Evolutionary conservation across 139 green algal species (phyloP).

Genomic region (Tetradesmus obliquus): DNA sequence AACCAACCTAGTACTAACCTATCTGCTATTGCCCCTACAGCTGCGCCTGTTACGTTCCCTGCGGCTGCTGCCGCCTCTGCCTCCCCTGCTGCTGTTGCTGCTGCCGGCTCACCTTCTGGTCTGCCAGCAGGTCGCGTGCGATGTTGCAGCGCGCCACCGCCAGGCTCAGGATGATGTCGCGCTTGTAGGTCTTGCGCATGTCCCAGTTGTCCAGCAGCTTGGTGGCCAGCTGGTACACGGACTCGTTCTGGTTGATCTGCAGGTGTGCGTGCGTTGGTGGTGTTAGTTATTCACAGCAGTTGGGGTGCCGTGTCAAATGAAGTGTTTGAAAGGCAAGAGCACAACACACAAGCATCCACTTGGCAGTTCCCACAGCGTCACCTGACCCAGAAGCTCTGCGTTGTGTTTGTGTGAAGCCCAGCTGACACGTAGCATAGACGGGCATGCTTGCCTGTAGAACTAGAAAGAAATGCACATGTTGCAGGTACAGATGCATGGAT

Average conservation of each 20-base stretch:
- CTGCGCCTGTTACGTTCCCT: background rate
- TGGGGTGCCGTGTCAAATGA: background rate
- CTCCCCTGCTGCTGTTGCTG: background rate
- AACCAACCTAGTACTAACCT: no score
- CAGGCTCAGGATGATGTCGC: constrained; percentile 41
- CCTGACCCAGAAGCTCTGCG: no score
- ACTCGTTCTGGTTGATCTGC: constrained; percentile 33
- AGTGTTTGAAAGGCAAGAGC: background rate
- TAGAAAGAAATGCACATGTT: background rate
- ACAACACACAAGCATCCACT: background rate
- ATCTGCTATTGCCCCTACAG: background rate
- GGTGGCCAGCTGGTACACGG: constrained; percentile 20
- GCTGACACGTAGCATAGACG: background rate
- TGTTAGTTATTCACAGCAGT: background rate
- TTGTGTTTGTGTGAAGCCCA: background rate
- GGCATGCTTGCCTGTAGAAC: background rate
- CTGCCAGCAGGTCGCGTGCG: constrained; percentile 32
- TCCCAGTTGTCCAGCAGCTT: constrained; percentile 43
- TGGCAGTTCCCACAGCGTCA: no score
- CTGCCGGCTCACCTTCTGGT: constrained; percentile 38
- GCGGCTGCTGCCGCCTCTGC: background rate
- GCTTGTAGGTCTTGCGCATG: constrained; percentile 40
- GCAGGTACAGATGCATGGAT: background rate
- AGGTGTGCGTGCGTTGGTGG: background rate
- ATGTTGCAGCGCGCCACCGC: constrained; percentile 37